Evolutionary conservation across 2,329 filamentous ascomycete species (phyloP), one percentile per base, ranked within the genome.

Genomic region (Apiospora aurea): DNA sequence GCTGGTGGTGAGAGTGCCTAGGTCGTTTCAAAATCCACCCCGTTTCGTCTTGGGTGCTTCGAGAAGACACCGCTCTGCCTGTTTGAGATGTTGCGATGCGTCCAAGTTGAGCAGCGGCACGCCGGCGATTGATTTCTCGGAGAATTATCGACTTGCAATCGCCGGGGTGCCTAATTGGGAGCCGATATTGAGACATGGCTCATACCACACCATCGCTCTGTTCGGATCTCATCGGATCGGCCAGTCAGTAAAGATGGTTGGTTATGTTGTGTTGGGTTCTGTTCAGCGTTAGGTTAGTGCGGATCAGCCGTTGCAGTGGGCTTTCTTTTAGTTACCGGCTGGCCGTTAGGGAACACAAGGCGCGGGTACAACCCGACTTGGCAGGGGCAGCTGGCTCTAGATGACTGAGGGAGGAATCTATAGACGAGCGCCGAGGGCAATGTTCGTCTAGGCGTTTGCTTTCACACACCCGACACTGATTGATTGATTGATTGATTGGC

Each of bases 1-100:
- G 53, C 29, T 61, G 29, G 53, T 61, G 53, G 29, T 61, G 53
- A 41, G 53, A 41, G 57, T 41, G 57, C 5, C 57, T 64, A 38
- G 57, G 57, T 18, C 29, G 57, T 64, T 64, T 64, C 34, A 64
- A 64, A 64, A 41, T 38, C 18, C 18, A 64, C 34, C 57, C 57
- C 57, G 57, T 64, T 64, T 64, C 57, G 57, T 38, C 57, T 64
- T 38, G 57, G 10, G 57, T 64, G 57, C 57, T 38, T 64, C 57
- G 34, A 64, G 57, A 64, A 64, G 34, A 64, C 29, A 21, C 34
- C 34, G 57, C 29, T 41, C 34, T 64, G 34, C 57, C 11, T 64
- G 57, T 64, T 64, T 64, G 57, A 64, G 57, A 41, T 41, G 57
- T n/a, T 64, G 18, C 57, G 34, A 64, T 64, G 57, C 34, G 53